Conservation (phyloP, 2,329 filamentous ascomycete species). For the Exophiala mesophila region DNA sequence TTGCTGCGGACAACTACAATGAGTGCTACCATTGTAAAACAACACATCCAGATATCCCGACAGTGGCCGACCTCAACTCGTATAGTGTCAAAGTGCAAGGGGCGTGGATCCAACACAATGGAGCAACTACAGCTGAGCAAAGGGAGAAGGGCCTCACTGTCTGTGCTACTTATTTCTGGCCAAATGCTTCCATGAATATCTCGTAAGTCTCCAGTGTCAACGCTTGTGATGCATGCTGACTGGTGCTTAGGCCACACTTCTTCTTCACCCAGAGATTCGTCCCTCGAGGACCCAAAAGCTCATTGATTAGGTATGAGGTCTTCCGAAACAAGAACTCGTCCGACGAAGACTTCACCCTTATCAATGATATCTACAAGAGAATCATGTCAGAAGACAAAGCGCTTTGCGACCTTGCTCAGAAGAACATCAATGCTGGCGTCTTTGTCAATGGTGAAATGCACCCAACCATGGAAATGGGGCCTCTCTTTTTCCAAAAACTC, state of each 20-base stretch:
- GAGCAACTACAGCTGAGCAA: slow-evolving; percentile 29
- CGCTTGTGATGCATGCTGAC: background rate
- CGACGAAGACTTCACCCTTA: slow-evolving; percentile 53
- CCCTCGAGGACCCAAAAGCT: slow-evolving; percentile 47
- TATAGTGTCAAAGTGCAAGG: slow-evolving; percentile 50
- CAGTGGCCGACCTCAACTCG: slow-evolving; percentile 50
- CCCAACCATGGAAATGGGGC: slow-evolving; percentile 55
- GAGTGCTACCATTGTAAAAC: slow-evolving; percentile 56
- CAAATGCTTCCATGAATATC: slow-evolving; percentile 19
- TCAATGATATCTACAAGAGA: slow-evolving; percentile 58
- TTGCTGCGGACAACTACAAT: slow-evolving; percentile 52
- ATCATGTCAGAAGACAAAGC: slow-evolving; percentile 62
- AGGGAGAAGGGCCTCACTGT: slow-evolving; percentile 12
- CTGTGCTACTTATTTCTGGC: slow-evolving; percentile 16
- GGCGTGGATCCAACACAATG: slow-evolving; percentile 53
- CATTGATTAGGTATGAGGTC: slow-evolving; percentile 58
- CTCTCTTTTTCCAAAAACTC: slow-evolving; percentile 51
- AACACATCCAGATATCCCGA: slow-evolving; percentile 52
- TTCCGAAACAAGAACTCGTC: slow-evolving; percentile 57
- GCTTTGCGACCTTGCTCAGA: slow-evolving; percentile 55
- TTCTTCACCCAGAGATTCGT: slow-evolving; percentile 61
- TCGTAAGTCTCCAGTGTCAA: slow-evolving; percentile 10
- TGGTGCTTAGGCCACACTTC: slow-evolving; percentile 48
- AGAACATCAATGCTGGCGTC: slow-evolving; percentile 57
- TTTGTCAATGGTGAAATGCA: slow-evolving; percentile 61